Evolutionary conservation across 768 basidiomycete species (phyloP).

Genomic region (Lactarius sanguifluus): DNA sequence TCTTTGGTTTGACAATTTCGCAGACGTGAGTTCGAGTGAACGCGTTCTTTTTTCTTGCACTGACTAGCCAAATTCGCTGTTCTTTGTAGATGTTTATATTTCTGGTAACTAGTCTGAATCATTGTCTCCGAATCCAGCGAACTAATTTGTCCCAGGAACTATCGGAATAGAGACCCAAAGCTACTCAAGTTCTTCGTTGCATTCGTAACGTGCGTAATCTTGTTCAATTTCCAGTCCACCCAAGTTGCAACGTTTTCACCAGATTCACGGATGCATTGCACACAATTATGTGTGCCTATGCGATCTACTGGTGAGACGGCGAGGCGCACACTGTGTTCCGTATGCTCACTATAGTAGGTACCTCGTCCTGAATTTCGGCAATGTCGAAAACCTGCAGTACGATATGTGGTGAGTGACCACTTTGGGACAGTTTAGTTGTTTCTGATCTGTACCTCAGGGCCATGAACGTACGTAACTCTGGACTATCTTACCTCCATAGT

Average conservation of each 20-base stretch:
- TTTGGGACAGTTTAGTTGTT: background rate
- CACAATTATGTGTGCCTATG: conserved; percentile 43
- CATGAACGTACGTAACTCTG: conserved; percentile 28
- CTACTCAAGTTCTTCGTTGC: conserved; percentile 2
- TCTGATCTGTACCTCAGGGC: conserved; percentile 20
- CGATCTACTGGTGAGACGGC: conserved; percentile 46
- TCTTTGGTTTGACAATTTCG: conserved; percentile 8
- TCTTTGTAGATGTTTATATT: conserved; percentile 13
- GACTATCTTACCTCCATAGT: conserved; percentile 31
- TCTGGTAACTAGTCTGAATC: background rate
- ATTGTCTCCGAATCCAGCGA: background rate
- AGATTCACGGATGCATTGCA: conserved; percentile 48
- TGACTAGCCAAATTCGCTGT: background rate
- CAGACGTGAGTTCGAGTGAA: conserved; percentile 13
- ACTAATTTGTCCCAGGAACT: background rate
- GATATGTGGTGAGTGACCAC: conserved; percentile 43
- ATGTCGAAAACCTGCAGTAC: conserved; percentile 38
- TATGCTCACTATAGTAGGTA: conserved; percentile 38
- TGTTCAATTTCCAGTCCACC: no score
- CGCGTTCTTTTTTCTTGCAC: background rate
- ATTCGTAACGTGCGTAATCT: conserved; percentile 2
- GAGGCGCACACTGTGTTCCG: background rate
- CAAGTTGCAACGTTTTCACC: background rate
- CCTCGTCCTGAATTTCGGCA: conserved; percentile 46
- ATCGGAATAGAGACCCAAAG: background rate